Base-by-base conservation (phyloP, 352 stramenopile genomes). In the Plasmopara halstedii region DNA sequence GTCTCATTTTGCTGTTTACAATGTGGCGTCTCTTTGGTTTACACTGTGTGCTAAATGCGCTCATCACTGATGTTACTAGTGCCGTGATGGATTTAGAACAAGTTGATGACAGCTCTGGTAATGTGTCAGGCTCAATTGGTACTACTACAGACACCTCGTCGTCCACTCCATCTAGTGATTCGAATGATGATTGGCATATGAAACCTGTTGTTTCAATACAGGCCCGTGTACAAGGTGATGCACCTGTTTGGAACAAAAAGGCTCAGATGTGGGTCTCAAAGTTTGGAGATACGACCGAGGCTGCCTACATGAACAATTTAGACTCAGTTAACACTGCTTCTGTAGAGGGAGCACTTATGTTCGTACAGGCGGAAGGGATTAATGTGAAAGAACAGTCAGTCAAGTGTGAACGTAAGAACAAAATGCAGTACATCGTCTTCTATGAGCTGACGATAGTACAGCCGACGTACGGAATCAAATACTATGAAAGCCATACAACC, bases 331-430 rank as follows among this genome's bases (percentile, higher is more conserved):
- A 81, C 57, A 77, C 53, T 13, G 69, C 69, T 9, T 63, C 66
- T 0, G 66, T 86, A 5, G 74, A 86, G 50, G 65, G 70, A 6
- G 71, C 67, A n/a, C 64, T 85, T 29, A 83, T 71, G 63, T 83
- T 70, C 46, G 64, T 85, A n/a, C 65, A 78, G 48, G 70, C 74
- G 4, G 74, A 87, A 46, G 63, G 67, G 26, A 83, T 87, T 45
- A 83, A 81, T 48, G 46, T 58, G 5, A 57, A 58, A 15, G 67
- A 50, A 21, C 42, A 67, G 36, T 58, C 52, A 42, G 61, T 63
- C 32, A 53, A 74, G 47, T 82, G 70, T 32, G 43, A 64, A 23
- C 76, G 74, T 35, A 83, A 82, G 53, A 87, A 77, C 57, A 65
- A 54, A 37, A 67, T 85, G 52, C 57, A 76, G 41, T 74, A 79